phyloP scores from a whole-genome alignment of 2,329 filamentous ascomycete genomes.

The Epichloe bromicola region DNA sequence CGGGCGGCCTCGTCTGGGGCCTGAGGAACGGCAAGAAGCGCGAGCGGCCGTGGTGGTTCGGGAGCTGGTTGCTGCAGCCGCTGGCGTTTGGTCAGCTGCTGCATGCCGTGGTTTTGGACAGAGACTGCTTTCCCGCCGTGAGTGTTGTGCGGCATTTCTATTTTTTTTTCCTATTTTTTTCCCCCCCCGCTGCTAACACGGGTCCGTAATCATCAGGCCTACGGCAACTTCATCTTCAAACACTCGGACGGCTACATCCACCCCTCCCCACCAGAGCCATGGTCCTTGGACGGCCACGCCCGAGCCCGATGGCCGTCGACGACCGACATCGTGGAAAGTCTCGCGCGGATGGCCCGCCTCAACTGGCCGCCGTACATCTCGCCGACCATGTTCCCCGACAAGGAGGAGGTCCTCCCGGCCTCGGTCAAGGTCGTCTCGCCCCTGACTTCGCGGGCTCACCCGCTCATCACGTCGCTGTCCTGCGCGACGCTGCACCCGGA shows the following conservation, averaged over 20 bases:
- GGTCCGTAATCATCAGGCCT: not conserved
- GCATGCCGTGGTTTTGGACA: slow-evolving; percentile 64
- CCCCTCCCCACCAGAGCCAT: slow-evolving; percentile 50
- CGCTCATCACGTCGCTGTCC: slow-evolving; percentile 70
- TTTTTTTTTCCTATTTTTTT: not conserved
- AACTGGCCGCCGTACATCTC: slow-evolving; percentile 80
- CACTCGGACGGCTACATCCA: slow-evolving; percentile 73
- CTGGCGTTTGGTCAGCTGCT: slow-evolving; percentile 63
- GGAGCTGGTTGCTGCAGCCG: slow-evolving; percentile 71
- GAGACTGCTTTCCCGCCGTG: slow-evolving; percentile 56
- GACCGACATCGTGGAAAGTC: slow-evolving; percentile 64
- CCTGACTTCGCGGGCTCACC: slow-evolving; percentile 74
- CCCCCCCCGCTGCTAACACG: too few species aligned
- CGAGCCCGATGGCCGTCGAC: slow-evolving; percentile 61
- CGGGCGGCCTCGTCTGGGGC: slow-evolving; percentile 55
- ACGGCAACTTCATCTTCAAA: slow-evolving; percentile 45
- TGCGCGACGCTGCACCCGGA: slow-evolving; percentile 82
- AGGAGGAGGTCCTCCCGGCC: slow-evolving; percentile 46
- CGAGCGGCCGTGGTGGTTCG: slow-evolving; percentile 63
- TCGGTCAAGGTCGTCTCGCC: slow-evolving; percentile 58
- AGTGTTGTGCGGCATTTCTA: slow-evolving; percentile 9
- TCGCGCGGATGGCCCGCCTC: slow-evolving; percentile 68
- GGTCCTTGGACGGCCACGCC: slow-evolving; percentile 40
- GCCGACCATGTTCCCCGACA: slow-evolving; percentile 72
- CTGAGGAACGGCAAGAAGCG: slow-evolving; percentile 39